Evolutionary conservation across 768 basidiomycete species (phyloP).

Genomic region (Phylloporus sp.): DNA sequence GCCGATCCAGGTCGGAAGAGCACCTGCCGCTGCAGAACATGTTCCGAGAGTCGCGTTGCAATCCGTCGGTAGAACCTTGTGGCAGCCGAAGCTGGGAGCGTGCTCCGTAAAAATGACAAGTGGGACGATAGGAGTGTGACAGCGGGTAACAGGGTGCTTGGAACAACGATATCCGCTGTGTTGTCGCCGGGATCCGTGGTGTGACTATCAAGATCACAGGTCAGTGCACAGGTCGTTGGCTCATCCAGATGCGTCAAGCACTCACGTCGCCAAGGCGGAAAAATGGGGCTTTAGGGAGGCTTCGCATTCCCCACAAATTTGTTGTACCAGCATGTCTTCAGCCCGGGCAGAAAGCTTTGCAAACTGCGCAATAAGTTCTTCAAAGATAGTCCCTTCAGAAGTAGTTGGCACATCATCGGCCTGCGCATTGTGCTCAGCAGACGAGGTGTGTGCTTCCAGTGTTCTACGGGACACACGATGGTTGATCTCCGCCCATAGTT

Average conservation of each 20-base stretch:
- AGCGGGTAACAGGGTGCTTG: conserved; percentile 69
- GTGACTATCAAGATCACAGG: conserved; percentile 7
- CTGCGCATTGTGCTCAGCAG: conserved; percentile 41
- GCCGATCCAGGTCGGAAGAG: conserved; percentile 56
- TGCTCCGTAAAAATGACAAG: conserved; percentile 60
- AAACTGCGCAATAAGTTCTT: conserved; percentile 68
- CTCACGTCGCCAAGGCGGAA: conserved; percentile 44
- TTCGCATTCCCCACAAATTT: conserved; percentile 81
- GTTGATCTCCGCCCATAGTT: conserved; percentile 81
- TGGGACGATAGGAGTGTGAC: conserved; percentile 81
- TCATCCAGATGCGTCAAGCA: conserved; percentile 2
- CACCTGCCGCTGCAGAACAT: conserved; percentile 82
- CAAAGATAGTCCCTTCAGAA: conserved; percentile 71
- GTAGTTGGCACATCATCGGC: conserved; percentile 26
- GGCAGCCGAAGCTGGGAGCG: conserved; percentile 55
- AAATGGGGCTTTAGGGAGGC: conserved; percentile 70
- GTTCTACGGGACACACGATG: conserved; percentile 51
- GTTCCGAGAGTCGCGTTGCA: conserved; percentile 63
- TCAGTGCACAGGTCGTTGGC: background rate
- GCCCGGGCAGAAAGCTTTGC: conserved; percentile 58
- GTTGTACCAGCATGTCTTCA: conserved; percentile 84
- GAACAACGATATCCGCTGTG: conserved; percentile 43
- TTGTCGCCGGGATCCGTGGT: conserved; percentile 7
- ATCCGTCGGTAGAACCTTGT: conserved; percentile 72
- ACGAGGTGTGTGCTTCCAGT: conserved; percentile 44